These are phyloP conservation scores for Capronia coronata DNA, from an alignment of 2,329 filamentous ascomycete species.

Conservation along the genomic window DNA sequence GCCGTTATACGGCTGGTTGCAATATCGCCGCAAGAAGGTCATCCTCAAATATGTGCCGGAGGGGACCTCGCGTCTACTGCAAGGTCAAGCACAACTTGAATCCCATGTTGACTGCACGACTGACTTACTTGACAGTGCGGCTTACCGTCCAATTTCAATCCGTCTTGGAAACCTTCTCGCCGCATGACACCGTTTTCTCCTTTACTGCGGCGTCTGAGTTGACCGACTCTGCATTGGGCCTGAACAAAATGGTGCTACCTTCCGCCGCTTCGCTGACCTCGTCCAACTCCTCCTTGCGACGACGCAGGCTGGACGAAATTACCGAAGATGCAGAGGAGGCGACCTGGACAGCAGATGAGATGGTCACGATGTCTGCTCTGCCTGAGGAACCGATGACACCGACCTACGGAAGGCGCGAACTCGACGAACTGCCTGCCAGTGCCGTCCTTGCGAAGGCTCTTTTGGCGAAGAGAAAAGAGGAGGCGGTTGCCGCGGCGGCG, in stretches of 20 bases:
- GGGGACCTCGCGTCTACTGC: conserved; percentile 78
- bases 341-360: conserved; percentile 30
- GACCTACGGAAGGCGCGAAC: conserved; percentile 26
- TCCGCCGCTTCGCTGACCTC: conserved; percentile 81
- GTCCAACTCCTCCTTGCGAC: conserved; percentile 70
- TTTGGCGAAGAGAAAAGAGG: conserved; percentile 26
- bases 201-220: conserved; percentile 70
- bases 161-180: conserved; percentile 62
- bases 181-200: conserved; percentile 77
- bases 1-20: conserved; percentile 84
- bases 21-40: conserved; percentile 83
- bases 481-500: conserved; percentile 10
- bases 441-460: conserved; percentile 27
- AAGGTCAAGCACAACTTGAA: conserved; percentile 54
- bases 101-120: background rate
- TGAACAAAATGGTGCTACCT: conserved; percentile 82
- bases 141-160: conserved; percentile 64
- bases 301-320: conserved; percentile 79
- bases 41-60: conserved; percentile 90
- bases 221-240: conserved; percentile 78
- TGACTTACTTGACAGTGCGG: conserved; percentile 55
- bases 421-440: conserved; percentile 28
- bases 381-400: conserved; percentile 28
- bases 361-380: conserved; percentile 53
- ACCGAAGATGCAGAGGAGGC: conserved; percentile 64